These are phyloP conservation scores for Picea mariana DNA, from an alignment of 83 land plant genomes.

Conservation along the genomic window DNA sequence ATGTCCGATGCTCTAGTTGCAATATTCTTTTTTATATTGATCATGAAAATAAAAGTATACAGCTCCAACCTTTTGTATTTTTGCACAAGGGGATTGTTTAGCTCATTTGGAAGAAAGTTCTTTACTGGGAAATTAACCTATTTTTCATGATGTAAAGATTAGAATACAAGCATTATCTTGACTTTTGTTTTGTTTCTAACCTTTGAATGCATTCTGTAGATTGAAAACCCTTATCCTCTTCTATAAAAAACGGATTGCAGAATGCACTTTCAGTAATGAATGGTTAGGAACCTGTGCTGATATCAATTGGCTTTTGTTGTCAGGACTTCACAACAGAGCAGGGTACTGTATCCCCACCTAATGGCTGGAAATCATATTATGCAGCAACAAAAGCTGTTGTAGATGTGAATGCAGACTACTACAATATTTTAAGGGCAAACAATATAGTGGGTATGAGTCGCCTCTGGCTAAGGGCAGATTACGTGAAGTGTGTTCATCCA, in stretches of 20 bases:
- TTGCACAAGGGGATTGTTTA: background rate
- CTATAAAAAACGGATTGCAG: background rate
- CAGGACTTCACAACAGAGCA: constrained; percentile 82
- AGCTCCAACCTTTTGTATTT: background rate
- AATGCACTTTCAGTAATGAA: too few relatives aligned
- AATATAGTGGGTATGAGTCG: constrained; percentile 64
- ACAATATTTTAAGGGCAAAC: constrained; percentile 70
- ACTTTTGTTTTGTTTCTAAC: background rate
- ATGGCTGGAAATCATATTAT: constrained; percentile 95
- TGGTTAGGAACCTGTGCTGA: too few relatives aligned
- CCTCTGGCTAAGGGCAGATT: constrained; percentile 84
- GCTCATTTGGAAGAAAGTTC: background rate
- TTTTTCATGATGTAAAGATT: too few relatives aligned
- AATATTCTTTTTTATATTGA: background rate
- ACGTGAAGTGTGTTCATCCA: constrained; percentile 88
- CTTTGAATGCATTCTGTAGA: background rate
- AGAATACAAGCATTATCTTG: background rate
- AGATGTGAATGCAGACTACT: constrained; percentile 69
- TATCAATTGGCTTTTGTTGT: background rate
- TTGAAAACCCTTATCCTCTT: background rate
- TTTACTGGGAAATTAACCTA: background rate
- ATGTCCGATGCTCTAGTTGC: too few relatives aligned
- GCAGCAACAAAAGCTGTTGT: constrained; percentile 83
- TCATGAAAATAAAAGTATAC: background rate
- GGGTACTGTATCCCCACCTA: constrained; percentile 43